A percentile compares a stretch with the other conserved stretches of the same genome.
Evolutionary conservation across 2,329 filamentous ascomycete genomes (phyloP).

Genomic region (Aquanectria penicillioides): DNA sequence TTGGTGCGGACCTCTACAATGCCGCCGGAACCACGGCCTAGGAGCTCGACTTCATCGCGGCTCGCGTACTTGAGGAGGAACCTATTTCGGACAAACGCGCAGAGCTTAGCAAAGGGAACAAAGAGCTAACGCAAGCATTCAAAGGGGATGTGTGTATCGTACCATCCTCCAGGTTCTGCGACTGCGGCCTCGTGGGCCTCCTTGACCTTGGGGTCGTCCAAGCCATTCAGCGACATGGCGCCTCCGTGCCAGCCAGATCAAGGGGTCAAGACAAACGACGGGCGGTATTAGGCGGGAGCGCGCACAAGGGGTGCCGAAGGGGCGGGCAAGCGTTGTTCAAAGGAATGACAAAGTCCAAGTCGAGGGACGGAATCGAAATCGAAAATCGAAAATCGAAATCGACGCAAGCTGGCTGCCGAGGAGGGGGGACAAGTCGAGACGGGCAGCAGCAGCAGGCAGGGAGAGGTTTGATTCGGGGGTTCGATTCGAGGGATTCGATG

Average conservation of each 20-base stretch:
- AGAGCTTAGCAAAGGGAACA: conserved; percentile 28
- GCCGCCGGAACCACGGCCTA: conserved; percentile 81
- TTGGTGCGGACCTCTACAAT: conserved; percentile 84
- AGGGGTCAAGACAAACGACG: background rate
- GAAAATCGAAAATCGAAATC: conserved; percentile 12
- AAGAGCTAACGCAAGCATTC: background rate
- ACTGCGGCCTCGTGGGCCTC: conserved; percentile 85
- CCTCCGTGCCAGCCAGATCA: conserved; percentile 34
- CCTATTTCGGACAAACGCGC: conserved; percentile 63
- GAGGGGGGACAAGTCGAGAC: conserved; percentile 11
- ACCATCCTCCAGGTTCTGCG: conserved; percentile 94
- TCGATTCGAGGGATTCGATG: conserved; percentile 17
- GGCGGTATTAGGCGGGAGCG: conserved; percentile 7
- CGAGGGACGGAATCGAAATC: conserved; percentile 7
- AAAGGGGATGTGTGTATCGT: conserved; percentile 48
- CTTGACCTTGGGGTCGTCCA: conserved; percentile 82
- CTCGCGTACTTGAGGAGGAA: conserved; percentile 92
- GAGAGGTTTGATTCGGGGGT: conserved; percentile 22
- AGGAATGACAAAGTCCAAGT: conserved; percentile 20
- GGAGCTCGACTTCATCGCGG: conserved; percentile 86
- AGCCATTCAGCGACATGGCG: conserved; percentile 93
- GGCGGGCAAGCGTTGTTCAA: conserved; percentile 6
- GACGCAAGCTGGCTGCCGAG: conserved; percentile 24
- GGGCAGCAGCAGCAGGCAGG: conserved; percentile 21
- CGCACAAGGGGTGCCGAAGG: background rate